phyloP scores from a whole-genome alignment of 495 filamentous ascomycete species.

The Aspergillus homomorphus region DNA sequence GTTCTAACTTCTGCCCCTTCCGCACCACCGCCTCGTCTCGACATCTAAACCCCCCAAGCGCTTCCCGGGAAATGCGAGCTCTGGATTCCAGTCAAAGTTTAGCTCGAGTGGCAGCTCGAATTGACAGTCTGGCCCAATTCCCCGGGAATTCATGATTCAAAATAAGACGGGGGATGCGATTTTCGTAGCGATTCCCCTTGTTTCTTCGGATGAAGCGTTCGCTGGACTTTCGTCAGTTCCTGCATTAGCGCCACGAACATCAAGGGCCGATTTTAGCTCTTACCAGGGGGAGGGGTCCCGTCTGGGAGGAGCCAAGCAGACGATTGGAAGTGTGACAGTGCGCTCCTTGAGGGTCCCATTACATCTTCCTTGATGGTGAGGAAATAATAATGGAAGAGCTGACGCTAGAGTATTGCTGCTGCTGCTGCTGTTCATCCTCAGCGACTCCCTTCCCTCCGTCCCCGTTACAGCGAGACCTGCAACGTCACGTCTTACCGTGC shows the following conservation, averaged over 20 bases:
- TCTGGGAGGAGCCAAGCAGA: neutral
- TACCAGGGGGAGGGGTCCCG: slow-evolving; percentile 7
- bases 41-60: neutral
- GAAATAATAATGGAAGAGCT: neutral
- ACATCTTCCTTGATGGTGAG: neutral
- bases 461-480: slow-evolving; percentile 5
- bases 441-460: neutral
- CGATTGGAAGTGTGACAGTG: neutral
- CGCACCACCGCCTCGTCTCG: neutral
- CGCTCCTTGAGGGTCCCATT: neutral
- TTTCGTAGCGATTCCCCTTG: slow-evolving; percentile 4
- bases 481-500: slow-evolving; percentile 1
- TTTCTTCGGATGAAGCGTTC: neutral
- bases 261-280: slow-evolving; percentile 20
- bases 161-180: slow-evolving; percentile 16
- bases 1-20: neutral
- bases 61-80: neutral
- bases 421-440: too few relatives aligned
- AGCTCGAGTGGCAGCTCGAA: slow-evolving; percentile 7
- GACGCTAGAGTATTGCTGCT: too few relatives aligned
- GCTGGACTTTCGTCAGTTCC: slow-evolving; percentile 34
- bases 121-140: slow-evolving; percentile 11
- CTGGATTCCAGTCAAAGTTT: neutral
- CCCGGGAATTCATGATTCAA: slow-evolving; percentile 15
- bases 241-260: slow-evolving; percentile 40